Conservation (phyloP, 108 stramenopile genomes). For the Pseudonitzschia multiseries region DNA sequence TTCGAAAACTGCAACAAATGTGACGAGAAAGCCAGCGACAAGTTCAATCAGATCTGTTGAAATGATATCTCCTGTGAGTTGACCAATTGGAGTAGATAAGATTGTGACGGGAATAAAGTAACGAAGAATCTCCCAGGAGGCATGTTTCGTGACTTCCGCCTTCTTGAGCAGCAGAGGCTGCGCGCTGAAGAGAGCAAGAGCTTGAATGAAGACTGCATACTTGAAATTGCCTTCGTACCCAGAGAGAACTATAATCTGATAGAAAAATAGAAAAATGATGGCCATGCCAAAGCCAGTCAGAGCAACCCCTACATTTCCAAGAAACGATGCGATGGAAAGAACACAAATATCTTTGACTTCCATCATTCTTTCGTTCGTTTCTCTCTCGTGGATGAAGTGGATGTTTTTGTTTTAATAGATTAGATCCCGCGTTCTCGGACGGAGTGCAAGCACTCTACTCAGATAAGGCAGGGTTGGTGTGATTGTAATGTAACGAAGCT, state of each 20-base stretch:
- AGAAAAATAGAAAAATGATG: slow-evolving; percentile 45
- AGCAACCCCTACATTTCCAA: slow-evolving; percentile 41
- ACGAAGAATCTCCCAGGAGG: slow-evolving; percentile 32
- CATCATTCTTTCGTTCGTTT: too few species aligned
- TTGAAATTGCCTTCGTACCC: slow-evolving; percentile 40
- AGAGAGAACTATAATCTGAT: slow-evolving; percentile 32
- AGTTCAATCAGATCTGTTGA: slow-evolving; percentile 14
- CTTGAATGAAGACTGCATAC: slow-evolving; percentile 44
- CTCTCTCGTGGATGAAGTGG: too few species aligned
- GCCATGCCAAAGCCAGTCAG: slow-evolving; percentile 49
- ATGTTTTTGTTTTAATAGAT: too few species aligned
- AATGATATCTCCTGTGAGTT: slow-evolving; percentile 17
- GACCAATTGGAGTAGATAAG: slow-evolving; percentile 40
- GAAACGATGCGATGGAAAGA: slow-evolving; percentile 21
- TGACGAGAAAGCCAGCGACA: slow-evolving; percentile 10
- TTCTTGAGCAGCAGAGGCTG: slow-evolving; percentile 11
- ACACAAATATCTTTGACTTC: slow-evolving; percentile 8
- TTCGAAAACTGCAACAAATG: slow-evolving; percentile 8
- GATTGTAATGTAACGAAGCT: too few species aligned
- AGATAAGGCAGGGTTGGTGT: too few species aligned
- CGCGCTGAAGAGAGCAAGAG: slow-evolving; percentile 27
- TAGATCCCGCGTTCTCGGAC: too few species aligned
- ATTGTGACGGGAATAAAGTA: slow-evolving; percentile 43
- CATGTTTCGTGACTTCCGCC: slow-evolving; percentile 29
- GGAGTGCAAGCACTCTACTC: too few species aligned